phyloP scores from a whole-genome alignment of 2,329 filamentous ascomycete species.

The Thielaviopsis punctulata region DNA sequence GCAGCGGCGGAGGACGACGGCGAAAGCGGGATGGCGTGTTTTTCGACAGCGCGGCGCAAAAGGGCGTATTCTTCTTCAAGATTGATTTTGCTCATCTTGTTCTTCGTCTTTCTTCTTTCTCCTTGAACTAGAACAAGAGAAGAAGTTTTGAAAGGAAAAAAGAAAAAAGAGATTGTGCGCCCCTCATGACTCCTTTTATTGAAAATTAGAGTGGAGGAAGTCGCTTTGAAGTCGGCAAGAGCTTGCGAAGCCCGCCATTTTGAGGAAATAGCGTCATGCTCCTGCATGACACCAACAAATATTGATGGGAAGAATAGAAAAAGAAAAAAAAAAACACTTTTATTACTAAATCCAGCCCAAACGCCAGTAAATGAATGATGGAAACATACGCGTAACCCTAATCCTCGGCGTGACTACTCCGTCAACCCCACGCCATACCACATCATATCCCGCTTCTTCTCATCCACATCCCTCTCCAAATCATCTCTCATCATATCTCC shows the following conservation, averaged over 20 bases:
- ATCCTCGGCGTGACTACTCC: neutral
- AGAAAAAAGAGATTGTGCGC: too few species aligned
- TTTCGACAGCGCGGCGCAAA: neutral
- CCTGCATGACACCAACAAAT: neutral
- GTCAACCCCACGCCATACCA: too few species aligned
- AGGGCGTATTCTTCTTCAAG: constrained; percentile 5
- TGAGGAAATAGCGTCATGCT: neutral
- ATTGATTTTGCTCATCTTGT: neutral
- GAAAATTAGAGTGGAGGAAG: neutral
- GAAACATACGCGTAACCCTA: neutral
- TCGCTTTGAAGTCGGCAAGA: neutral
- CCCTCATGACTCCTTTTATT: too few species aligned
- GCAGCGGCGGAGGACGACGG: neutral
- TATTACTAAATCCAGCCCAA: neutral
- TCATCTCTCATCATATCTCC: neutral
- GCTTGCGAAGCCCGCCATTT: neutral
- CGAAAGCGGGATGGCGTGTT: neutral
- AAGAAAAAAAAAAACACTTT: neutral
- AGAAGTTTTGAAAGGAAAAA: neutral
- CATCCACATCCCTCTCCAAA: too few species aligned
- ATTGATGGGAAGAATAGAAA: neutral
- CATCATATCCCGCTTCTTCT: neutral
- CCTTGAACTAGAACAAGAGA: too few species aligned
- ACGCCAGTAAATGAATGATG: neutral
- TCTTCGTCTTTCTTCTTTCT: too few species aligned